Evolutionary conservation across 164 flowering plant species (phyloP).

Genomic region (Chloranthus sessilifolius): DNA sequence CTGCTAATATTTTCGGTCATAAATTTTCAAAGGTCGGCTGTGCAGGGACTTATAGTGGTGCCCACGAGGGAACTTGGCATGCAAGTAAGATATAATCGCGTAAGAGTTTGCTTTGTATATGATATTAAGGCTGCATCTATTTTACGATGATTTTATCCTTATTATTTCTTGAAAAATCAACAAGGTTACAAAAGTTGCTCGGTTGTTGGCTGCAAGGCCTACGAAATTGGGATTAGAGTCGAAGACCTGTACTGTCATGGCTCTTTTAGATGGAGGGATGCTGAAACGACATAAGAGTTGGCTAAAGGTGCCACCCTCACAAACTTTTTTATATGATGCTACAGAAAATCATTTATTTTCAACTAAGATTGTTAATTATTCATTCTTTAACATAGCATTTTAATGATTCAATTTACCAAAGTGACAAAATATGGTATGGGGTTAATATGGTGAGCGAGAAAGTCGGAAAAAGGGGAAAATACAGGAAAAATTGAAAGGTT

Average conservation of each 20-base stretch:
- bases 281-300: conserved; percentile 84
- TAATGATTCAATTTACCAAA: too few relatives aligned
- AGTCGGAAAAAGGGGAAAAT: too few relatives aligned
- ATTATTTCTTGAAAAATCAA: not conserved
- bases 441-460: too few relatives aligned
- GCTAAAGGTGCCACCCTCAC: conserved; percentile 58
- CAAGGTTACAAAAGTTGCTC: conserved; percentile 89
- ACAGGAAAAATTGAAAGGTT: too few relatives aligned
- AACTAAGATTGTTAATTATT: too few relatives aligned
- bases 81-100: conserved; percentile 48
- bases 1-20: conserved; percentile 59
- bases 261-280: conserved; percentile 89
- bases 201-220: conserved; percentile 63
- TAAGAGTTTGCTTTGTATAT: not conserved
- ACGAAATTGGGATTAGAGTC: conserved; percentile 31
- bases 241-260: conserved; percentile 66
- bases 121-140: not conserved
- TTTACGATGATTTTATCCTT: too few relatives aligned
- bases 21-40: conserved; percentile 52
- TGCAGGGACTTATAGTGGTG: conserved; percentile 86
- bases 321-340: not conserved
- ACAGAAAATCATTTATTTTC: too few relatives aligned
- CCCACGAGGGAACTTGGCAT: conserved; percentile 97
- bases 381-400: too few relatives aligned
- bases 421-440: too few relatives aligned